Conservation (phyloP, 2,329 filamentous ascomycete genomes). For the Arthrocladium fulminans region DNA sequence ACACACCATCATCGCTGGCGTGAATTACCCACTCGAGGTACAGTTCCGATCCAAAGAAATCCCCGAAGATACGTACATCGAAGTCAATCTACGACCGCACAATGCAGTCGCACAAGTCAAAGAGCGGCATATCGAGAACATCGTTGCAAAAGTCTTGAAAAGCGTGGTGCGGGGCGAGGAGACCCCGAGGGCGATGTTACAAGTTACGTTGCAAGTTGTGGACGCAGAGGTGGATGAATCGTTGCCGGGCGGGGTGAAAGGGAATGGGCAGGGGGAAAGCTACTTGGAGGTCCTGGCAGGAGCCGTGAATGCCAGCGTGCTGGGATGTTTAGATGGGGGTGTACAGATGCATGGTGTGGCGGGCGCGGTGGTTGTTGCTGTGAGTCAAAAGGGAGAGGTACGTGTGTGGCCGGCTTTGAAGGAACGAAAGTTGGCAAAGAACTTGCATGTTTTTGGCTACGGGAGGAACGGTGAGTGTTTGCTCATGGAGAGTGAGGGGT, state of each 20-base stretch:
- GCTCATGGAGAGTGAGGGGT: constrained; percentile 1
- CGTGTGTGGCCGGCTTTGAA: constrained; percentile 46
- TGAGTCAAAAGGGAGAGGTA: constrained; percentile 39
- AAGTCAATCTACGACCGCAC: constrained; percentile 80
- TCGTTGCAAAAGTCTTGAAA: constrained; percentile 31
- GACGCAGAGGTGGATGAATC: constrained; percentile 26
- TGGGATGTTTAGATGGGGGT: constrained; percentile 72
- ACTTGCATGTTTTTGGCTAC: constrained; percentile 73
- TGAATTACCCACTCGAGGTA: constrained; percentile 90
- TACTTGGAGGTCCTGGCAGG: constrained; percentile 72
- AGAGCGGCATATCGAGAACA: constrained; percentile 70
- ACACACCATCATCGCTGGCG: constrained; percentile 72
- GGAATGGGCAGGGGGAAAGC: constrained; percentile 28
- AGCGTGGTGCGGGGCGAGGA: constrained; percentile 36
- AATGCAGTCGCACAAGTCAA: constrained; percentile 76
- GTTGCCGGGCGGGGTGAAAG: constrained; percentile 20
- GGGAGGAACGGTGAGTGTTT: not conserved
- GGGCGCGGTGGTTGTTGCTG: constrained; percentile 55
- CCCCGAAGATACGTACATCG: constrained; percentile 80
- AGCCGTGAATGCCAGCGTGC: constrained; percentile 67
- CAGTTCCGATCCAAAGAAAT: constrained; percentile 73
- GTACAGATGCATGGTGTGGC: constrained; percentile 69
- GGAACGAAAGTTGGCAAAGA: constrained; percentile 50
- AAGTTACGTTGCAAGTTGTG: constrained; percentile 35
- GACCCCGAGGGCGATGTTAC: constrained; percentile 35